Evolutionary conservation across 1,284 basidiomycete genomes (phyloP).

Genomic region (Fomes fomentarius): DNA sequence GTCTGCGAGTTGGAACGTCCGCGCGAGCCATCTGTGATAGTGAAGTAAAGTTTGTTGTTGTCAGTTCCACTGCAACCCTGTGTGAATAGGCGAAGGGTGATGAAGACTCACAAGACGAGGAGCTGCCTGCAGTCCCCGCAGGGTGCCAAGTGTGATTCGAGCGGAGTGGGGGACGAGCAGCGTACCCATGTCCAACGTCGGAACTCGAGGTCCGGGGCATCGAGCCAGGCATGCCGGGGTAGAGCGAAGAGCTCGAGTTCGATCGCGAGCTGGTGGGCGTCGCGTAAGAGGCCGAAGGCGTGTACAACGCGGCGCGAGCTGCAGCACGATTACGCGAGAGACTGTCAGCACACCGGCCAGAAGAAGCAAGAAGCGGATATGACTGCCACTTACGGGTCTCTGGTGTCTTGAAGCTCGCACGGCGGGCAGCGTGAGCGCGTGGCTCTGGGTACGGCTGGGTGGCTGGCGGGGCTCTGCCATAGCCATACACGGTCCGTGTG

Average conservation of each 20-base stretch:
- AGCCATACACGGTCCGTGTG: slow-evolving; percentile 33
- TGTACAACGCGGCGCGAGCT: slow-evolving; percentile 27
- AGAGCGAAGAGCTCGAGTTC: slow-evolving; percentile 49
- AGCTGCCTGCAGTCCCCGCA: slow-evolving; percentile 39
- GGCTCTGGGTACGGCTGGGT: slow-evolving; percentile 27
- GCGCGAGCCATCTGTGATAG: slow-evolving; percentile 23
- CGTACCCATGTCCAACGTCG: slow-evolving; percentile 29
- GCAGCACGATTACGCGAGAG: slow-evolving; percentile 3
- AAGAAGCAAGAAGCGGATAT: too few relatives aligned
- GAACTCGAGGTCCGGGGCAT: slow-evolving; percentile 33
- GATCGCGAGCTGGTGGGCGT: slow-evolving; percentile 47
- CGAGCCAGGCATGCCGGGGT: slow-evolving; percentile 32
- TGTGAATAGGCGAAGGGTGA: neutral
- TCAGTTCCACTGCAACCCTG: too few relatives aligned
- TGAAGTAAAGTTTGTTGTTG: neutral
- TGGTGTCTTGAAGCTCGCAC: slow-evolving; percentile 32
- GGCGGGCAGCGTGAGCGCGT: slow-evolving; percentile 29
- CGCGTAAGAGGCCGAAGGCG: slow-evolving; percentile 31
- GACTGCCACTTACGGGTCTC: slow-evolving; percentile 29
- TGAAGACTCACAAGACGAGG: slow-evolving; percentile 34
- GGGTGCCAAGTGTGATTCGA: slow-evolving; percentile 47
- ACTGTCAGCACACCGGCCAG: slow-evolving; percentile 6
- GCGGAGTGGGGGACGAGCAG: slow-evolving; percentile 42
- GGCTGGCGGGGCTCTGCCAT: slow-evolving; percentile 29
- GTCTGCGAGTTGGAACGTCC: slow-evolving; percentile 24